Percentiles rank a stretch among this genome's conserved stretches.
phyloP scores from a whole-genome alignment of 1,139 yeast species.

The Scheffersomyces parashehatae region DNA sequence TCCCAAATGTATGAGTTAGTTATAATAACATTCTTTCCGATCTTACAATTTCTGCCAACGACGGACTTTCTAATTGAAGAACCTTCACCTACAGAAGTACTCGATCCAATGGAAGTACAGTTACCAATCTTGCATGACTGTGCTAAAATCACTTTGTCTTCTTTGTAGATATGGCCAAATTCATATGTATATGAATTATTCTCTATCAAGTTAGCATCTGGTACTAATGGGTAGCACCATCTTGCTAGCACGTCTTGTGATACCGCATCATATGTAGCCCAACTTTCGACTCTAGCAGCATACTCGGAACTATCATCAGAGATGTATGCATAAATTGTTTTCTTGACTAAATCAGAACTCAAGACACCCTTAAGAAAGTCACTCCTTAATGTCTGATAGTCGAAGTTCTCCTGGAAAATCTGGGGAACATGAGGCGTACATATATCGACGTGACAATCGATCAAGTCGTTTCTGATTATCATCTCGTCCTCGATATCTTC shows the following conservation, averaged over 20 bases:
- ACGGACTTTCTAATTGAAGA: slow-evolving; percentile 62
- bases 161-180: slow-evolving; percentile 84
- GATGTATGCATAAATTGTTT: slow-evolving; percentile 86
- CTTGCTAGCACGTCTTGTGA: slow-evolving; percentile 89
- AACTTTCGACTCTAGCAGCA: slow-evolving; percentile 92
- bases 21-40: slow-evolving; percentile 75
- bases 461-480: slow-evolving; percentile 81
- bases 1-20: slow-evolving; percentile 87
- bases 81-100: slow-evolving; percentile 64
- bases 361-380: slow-evolving; percentile 92
- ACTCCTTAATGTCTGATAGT: slow-evolving; percentile 79
- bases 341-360: slow-evolving; percentile 85
- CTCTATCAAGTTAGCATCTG: slow-evolving; percentile 75
- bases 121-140: slow-evolving; percentile 85
- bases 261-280: slow-evolving; percentile 90
- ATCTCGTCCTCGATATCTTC: slow-evolving; percentile 75
- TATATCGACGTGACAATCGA: slow-evolving; percentile 94
- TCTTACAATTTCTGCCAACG: slow-evolving; percentile 80
- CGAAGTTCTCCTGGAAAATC: slow-evolving; percentile 93
- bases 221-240: slow-evolving; percentile 90
- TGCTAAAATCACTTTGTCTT: slow-evolving; percentile 78
- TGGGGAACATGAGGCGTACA: slow-evolving; percentile 96
- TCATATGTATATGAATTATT: slow-evolving; percentile 77
- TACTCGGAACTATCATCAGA: slow-evolving; percentile 63
- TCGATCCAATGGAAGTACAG: slow-evolving; percentile 76